Base-by-base conservation (phyloP, 176 grass and related monocot genomes). In the Elaeis guineensis region DNA sequence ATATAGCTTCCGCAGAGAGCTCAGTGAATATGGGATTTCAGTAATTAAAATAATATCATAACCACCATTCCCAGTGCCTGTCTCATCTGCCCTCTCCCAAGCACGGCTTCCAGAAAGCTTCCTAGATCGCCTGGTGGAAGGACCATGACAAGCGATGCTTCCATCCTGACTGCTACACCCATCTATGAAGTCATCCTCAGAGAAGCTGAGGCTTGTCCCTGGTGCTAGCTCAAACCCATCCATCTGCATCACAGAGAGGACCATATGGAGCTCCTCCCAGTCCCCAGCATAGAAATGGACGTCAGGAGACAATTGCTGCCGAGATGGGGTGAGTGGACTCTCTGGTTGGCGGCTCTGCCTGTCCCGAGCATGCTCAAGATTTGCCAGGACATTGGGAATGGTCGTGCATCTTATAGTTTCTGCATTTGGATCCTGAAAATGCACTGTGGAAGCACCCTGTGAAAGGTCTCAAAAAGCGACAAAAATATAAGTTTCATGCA, bases 21-120 rank as follows among this genome's bases (percentile, higher is more conserved):
- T 82, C 22, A 73, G 50, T 17, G 81, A 63, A 19, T 85, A 79
- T 1, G 86, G 78, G 25, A 88, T 24, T 55, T 97, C 81, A 50
- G 87, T 78, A 79, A 97, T 92, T 50, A 97, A 69, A 68, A 97
- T 90, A 21, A 89, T 56, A 21, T 97, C 87, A n/a, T 91, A 97
- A 50, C 87, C 92, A 6, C 72, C 80, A 57, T 88, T 81, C 62
- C 61, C 69, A 54, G 78, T 75, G 25, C 85, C 81, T 0, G 51
- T 70, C 59, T 97, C 87, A 17, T 61, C 88, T 35, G 83, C 87
- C 63, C 92, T 97, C 72, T 88, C 92, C 72, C 92, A 97, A 55
- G 87, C 78, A 5, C 86, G 92, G 78, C 87, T 97, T 64, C 92
- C 92, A 14, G 87, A 97, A 58, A 97, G 85, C 66, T 97, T 97